Percentiles rank a stretch among this genome's conserved stretches.
These are phyloP conservation scores for Arachis hypogaea DNA, from an alignment of 306 rosid species.

Conservation along the genomic window DNA sequence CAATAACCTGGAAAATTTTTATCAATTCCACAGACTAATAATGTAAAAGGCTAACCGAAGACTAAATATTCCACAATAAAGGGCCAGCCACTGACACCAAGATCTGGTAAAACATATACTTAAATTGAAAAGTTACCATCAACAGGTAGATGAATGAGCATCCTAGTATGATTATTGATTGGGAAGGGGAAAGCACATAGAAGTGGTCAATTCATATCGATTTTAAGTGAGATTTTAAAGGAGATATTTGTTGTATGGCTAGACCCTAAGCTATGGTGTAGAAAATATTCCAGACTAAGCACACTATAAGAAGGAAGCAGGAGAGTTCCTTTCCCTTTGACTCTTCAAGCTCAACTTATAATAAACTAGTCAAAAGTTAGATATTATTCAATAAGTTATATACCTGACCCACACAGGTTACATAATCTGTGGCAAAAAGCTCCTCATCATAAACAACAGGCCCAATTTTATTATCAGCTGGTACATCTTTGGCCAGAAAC, in stretches of 20 bases:
- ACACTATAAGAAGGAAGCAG: conserved; percentile 20
- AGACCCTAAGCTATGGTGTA: conserved; percentile 16
- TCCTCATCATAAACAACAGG: conserved; percentile 80
- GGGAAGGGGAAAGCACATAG: conserved; percentile 21
- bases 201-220: conserved; percentile 15
- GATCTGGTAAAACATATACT: conserved; percentile 7
- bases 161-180: conserved; percentile 7
- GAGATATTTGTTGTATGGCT: conserved; percentile 21
- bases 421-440: conserved; percentile 72
- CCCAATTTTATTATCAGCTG: conserved; percentile 73
- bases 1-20: conserved; percentile 67
- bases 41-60: conserved; percentile 32
- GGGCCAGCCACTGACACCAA: conserved; percentile 18
- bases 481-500: conserved; percentile 72
- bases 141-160: conserved; percentile 7
- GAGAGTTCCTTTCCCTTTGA: conserved; percentile 29
- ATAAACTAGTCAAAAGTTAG: conserved; percentile 15
- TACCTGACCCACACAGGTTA: conserved; percentile 98
- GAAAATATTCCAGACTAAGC: conserved; percentile 18
- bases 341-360: conserved; percentile 19
- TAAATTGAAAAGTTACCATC: conserved; percentile 9
- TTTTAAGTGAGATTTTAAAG: conserved; percentile 31
- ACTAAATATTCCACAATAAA: conserved; percentile 31
- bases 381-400: conserved; percentile 38
- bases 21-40: conserved; percentile 27